Conservation (phyloP, 176 grass and related monocot genomes). For the Tillandsia leiboldiana region DNA sequence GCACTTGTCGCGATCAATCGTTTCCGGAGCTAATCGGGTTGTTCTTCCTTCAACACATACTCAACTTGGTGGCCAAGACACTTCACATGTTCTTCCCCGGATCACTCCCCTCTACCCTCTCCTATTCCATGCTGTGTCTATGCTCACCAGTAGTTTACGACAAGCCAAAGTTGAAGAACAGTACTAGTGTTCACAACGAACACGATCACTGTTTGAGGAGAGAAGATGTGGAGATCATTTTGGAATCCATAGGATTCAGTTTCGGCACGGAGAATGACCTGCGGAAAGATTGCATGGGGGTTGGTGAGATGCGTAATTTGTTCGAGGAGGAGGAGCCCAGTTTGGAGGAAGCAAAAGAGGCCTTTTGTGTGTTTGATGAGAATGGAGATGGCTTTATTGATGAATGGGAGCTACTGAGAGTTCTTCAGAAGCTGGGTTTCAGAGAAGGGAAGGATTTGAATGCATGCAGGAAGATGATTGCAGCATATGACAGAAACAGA, state of each 20-base stretch:
- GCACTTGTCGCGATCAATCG: not conserved
- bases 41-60: not conserved
- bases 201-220: not conserved
- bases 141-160: not conserved
- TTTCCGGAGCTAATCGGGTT: not conserved
- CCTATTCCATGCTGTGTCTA: not conserved
- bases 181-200: not conserved
- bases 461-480: conserved; percentile 52
- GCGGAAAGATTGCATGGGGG: conserved; percentile 15
- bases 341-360: conserved; percentile 50
- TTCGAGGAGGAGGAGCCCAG: conserved; percentile 79
- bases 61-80: not conserved
- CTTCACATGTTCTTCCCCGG: not conserved
- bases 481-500: conserved; percentile 15
- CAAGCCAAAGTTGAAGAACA: not conserved
- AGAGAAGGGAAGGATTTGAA: conserved; percentile 27
- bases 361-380: conserved; percentile 61
- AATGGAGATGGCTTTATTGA: conserved; percentile 66
- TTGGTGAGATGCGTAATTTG: conserved; percentile 25
- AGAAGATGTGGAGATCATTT: conserved; percentile 7
- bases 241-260: not conserved
- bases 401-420: conserved; percentile 40
- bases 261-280: not conserved
- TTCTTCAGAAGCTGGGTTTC: conserved; percentile 43
- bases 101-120: conserved; percentile 3